Conservation (phyloP, 352 stramenopile genomes). For the Globisporangium recalcitrans region DNA sequence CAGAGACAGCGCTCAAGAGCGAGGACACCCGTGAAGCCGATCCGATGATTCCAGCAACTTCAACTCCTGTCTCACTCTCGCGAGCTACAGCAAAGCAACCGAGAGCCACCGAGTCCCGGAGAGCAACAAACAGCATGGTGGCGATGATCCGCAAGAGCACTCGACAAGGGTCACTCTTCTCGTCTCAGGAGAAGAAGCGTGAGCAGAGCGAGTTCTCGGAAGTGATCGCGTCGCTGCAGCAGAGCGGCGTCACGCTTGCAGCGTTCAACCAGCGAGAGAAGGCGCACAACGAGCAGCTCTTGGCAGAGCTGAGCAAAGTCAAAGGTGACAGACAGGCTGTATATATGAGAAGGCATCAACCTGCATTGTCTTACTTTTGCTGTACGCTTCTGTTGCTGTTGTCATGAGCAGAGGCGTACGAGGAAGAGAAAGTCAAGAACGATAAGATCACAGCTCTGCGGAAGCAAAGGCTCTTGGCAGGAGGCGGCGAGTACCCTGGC, state of each 20-base stretch:
- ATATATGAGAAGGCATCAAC: background rate
- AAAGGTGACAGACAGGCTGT: slow-evolving; percentile 25
- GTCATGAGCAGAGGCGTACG: slow-evolving; percentile 28
- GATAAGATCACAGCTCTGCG: slow-evolving; percentile 30
- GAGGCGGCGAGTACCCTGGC: slow-evolving; percentile 15
- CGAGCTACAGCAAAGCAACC: background rate
- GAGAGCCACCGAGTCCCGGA: background rate
- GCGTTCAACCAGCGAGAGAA: slow-evolving; percentile 47
- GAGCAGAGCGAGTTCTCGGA: slow-evolving; percentile 26
- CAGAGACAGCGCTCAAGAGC: background rate
- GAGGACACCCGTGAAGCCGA: slow-evolving; percentile 10
- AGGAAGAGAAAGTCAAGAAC: slow-evolving; percentile 44
- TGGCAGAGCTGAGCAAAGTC: slow-evolving; percentile 23
- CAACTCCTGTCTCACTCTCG: background rate
- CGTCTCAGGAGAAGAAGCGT: slow-evolving; percentile 19
- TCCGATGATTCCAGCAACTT: background rate
- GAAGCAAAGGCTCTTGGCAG: slow-evolving; percentile 21
- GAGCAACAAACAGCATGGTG: background rate
- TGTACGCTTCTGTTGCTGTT: background rate
- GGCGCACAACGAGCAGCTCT: slow-evolving; percentile 30
- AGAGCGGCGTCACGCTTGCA: slow-evolving; percentile 43
- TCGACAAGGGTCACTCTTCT: slow-evolving; percentile 21
- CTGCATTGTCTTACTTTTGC: background rate
- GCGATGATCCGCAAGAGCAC: background rate
- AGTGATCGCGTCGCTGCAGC: slow-evolving; percentile 32